Evolutionary conservation across 164 flowering plant species (phyloP).

Genomic region (Liriodendron chinense): DNA sequence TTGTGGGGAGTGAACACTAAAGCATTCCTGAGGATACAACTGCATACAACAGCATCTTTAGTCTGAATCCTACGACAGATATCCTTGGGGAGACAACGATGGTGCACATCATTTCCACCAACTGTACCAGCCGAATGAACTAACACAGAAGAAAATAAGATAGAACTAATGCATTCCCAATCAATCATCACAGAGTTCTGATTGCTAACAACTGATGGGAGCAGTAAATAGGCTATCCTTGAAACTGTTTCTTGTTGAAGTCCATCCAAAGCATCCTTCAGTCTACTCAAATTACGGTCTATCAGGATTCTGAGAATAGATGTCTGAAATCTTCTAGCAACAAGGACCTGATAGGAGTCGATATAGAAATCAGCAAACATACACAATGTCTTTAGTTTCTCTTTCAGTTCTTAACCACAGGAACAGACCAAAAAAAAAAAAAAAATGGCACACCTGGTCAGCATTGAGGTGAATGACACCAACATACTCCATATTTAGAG

Average conservation of each 20-base stretch:
- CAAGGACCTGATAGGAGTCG: conserved; percentile 41
- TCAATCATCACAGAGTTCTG: conserved; percentile 24
- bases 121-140: background rate
- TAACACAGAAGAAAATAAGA: conserved; percentile 16
- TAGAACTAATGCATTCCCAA: conserved; percentile 51
- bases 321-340: conserved; percentile 59
- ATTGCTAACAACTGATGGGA: conserved; percentile 36
- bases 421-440: background rate
- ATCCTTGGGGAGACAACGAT: conserved; percentile 14
- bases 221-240: conserved; percentile 55
- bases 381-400: background rate
- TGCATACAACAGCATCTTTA: conserved; percentile 41
- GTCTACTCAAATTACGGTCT: conserved; percentile 32
- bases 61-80: conserved; percentile 32
- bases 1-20: conserved; percentile 78
- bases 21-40: conserved; percentile 52
- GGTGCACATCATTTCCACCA: conserved; percentile 8
- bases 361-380: background rate
- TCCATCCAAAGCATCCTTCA: conserved; percentile 28
- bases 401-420: background rate
- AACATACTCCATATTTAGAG: conserved; percentile 34
- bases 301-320: conserved; percentile 50
- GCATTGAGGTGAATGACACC: conserved; percentile 39
- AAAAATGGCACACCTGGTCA: conserved; percentile 36
- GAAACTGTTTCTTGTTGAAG: conserved; percentile 12